Evolutionary conservation across 208 protist species (phyloP).

Genomic region (Acanthamoeba triangularis): DNA sequence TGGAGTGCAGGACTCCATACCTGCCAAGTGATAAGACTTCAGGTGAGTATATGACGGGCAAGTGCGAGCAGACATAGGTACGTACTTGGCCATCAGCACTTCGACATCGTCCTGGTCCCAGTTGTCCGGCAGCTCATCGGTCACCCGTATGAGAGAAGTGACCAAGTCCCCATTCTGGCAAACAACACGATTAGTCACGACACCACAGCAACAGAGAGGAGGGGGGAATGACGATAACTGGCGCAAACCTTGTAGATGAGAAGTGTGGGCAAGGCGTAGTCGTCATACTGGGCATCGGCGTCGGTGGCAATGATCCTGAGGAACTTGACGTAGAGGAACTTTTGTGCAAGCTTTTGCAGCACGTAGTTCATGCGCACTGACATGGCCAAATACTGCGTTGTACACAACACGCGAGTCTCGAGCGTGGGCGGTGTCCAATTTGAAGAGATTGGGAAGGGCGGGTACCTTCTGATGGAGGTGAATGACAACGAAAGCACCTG

Average conservation of each 20-base stretch:
- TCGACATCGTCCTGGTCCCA: constrained; percentile 71
- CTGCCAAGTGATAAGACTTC: too few relatives aligned
- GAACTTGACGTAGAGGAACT: constrained; percentile 69
- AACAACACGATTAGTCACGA: neutral
- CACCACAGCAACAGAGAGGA: neutral
- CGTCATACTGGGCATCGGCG: constrained; percentile 30
- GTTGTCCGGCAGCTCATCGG: neutral
- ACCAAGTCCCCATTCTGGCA: constrained; percentile 30
- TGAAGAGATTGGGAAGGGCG: neutral
- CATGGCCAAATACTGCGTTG: constrained; percentile 30
- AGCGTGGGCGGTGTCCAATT: neutral
- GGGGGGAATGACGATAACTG: neutral
- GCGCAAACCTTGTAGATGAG: constrained; percentile 56
- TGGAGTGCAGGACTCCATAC: too few relatives aligned
- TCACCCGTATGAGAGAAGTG: constrained; percentile 25
- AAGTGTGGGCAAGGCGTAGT: constrained; percentile 36
- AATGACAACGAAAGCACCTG: constrained; percentile 16
- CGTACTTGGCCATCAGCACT: constrained; percentile 10
- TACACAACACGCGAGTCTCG: neutral
- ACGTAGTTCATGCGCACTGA: constrained; percentile 73
- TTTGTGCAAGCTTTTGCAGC: constrained; percentile 62
- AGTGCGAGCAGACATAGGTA: too few relatives aligned
- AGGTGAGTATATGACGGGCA: too few relatives aligned
- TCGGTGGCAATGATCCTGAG: constrained; percentile 17
- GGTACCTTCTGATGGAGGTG: constrained; percentile 51